A percentile compares a stretch with the other conserved stretches of the same genome.
Conservation (phyloP, 257 asterid genomes). For the Solanum commersonii region DNA sequence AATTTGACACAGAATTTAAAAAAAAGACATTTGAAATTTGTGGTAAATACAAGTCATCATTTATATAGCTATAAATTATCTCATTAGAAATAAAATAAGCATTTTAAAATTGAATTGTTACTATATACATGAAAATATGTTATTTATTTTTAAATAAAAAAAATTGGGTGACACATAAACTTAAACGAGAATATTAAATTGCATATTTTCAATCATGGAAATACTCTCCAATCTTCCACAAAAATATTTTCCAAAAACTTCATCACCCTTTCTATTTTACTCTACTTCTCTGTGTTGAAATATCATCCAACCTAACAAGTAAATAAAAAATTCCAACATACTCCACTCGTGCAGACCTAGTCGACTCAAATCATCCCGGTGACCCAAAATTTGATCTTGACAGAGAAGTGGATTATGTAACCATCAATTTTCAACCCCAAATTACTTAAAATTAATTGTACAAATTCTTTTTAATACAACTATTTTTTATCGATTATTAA, state of each 20-base stretch:
- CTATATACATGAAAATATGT: no score
- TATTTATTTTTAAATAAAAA: no score
- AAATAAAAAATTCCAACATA: background rate
- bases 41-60: no score
- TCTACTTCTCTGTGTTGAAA: background rate
- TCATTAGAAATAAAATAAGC: no score
- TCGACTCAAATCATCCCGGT: background rate
- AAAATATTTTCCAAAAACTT: background rate
- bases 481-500: no score
- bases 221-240: background rate
- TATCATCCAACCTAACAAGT: background rate
- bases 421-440: background rate
- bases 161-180: no score
- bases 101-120: no score
- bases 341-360: background rate
- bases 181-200: background rate
- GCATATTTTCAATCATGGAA: background rate
- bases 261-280: background rate
- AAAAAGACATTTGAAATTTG: no score
- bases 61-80: no score
- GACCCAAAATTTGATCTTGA: background rate
- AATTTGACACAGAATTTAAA: accelerated
- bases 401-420: background rate
- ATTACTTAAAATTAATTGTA: background rate
- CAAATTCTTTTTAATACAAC: background rate